Evolutionary conservation across 768 basidiomycete genomes (phyloP).

Genomic region (Artomyces pyxidatus): DNA sequence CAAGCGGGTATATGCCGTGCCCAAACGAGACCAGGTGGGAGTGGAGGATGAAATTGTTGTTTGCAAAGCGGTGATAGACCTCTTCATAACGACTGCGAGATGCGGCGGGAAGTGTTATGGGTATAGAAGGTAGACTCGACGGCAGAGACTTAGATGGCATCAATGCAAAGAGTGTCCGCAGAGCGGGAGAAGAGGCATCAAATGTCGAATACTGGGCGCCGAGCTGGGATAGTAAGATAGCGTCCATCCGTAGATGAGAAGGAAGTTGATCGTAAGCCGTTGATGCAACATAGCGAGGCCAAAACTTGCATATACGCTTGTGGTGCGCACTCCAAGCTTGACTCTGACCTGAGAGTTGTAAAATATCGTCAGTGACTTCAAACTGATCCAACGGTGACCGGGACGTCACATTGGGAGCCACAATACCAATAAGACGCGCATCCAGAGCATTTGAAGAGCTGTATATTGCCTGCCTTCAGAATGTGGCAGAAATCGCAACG

Average conservation of each 20-base stretch:
- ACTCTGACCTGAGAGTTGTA: slow-evolving; percentile 47
- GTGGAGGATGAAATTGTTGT: slow-evolving; percentile 77
- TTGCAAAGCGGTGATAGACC: slow-evolving; percentile 57
- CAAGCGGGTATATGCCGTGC: slow-evolving; percentile 68
- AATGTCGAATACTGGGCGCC: slow-evolving; percentile 31
- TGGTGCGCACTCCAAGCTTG: slow-evolving; percentile 61
- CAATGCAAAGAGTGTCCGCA: slow-evolving; percentile 19
- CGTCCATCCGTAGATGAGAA: slow-evolving; percentile 49
- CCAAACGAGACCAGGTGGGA: slow-evolving; percentile 63
- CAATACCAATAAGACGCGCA: slow-evolving; percentile 76
- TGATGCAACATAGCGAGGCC: slow-evolving; percentile 40
- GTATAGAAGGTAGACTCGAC: slow-evolving; percentile 25
- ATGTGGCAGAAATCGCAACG: slow-evolving; percentile 63
- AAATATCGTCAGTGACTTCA: slow-evolving; percentile 4
- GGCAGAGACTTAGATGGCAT: slow-evolving; percentile 15
- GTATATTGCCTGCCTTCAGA: slow-evolving; percentile 19
- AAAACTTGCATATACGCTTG: slow-evolving; percentile 56
- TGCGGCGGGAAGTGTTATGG: neutral
- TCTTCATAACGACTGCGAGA: slow-evolving; percentile 13
- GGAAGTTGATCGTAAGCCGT: slow-evolving; percentile 39
- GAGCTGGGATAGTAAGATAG: slow-evolving; percentile 57
- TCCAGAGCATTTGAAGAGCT: slow-evolving; percentile 51
- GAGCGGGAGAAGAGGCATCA: slow-evolving; percentile 5
- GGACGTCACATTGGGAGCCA: slow-evolving; percentile 45
- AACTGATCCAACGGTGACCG: neutral